Conservation (phyloP, 2,329 filamentous ascomycete species). For the Fusarium sp. region DNA sequence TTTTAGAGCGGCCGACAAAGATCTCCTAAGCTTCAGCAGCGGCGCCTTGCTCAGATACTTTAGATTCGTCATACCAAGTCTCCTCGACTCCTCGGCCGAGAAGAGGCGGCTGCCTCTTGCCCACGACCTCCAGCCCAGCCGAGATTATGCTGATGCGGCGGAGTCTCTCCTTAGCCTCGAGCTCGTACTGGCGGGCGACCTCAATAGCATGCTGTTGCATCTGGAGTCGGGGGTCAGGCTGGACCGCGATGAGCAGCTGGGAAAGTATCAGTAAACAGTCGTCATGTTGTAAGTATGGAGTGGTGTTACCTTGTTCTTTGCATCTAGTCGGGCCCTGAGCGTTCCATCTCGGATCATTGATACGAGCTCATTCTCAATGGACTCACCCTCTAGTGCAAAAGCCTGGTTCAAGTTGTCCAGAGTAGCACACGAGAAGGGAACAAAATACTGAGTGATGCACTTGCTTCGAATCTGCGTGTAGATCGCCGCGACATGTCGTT, state of each 20-base stretch:
- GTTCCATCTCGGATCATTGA: constrained; percentile 79
- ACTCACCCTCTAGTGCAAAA: constrained; percentile 73
- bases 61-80: constrained; percentile 50
- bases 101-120: constrained; percentile 37
- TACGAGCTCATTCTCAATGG: constrained; percentile 80
- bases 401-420: constrained; percentile 81
- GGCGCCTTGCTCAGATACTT: constrained; percentile 6
- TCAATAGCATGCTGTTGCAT: constrained; percentile 79
- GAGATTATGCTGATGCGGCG: constrained; percentile 81
- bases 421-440: constrained; percentile 89
- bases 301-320: constrained; percentile 75
- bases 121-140: constrained; percentile 77
- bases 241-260: constrained; percentile 78
- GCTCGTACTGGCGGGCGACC: constrained; percentile 77
- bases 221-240: constrained; percentile 72
- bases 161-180: constrained; percentile 80
- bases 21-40: constrained; percentile 21
- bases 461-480: constrained; percentile 85
- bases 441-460: constrained; percentile 92
- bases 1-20: neutral
- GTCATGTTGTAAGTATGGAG: neutral
- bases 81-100: constrained; percentile 43
- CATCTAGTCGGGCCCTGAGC: constrained; percentile 85
- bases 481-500: constrained; percentile 76
- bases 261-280: constrained; percentile 10